phyloP scores from a whole-genome alignment of 148 eudicot species.

The Cornus kousa region DNA sequence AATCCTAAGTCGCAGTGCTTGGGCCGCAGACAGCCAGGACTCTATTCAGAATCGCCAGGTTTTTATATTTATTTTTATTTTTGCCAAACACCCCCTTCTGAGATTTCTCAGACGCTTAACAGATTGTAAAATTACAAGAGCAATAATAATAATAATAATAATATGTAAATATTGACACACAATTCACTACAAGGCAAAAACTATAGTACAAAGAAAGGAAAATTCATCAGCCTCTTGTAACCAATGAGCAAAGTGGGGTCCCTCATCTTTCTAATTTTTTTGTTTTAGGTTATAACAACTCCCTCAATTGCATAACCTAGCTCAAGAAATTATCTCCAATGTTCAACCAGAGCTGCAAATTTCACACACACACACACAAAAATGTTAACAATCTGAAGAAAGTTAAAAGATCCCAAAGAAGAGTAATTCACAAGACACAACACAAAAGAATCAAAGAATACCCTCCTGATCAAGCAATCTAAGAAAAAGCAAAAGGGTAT shows the following conservation, averaged over 20 bases:
- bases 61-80: slow-evolving; percentile 9
- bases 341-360: slow-evolving; percentile 29
- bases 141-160: background rate
- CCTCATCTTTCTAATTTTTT: slow-evolving; percentile 29
- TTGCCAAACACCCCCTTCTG: slow-evolving; percentile 25
- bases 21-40: slow-evolving; percentile 54
- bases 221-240: slow-evolving; percentile 26
- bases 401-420: background rate
- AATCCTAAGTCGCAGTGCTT: slow-evolving; percentile 34
- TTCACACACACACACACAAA: slow-evolving; percentile 3
- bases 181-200: slow-evolving; percentile 16
- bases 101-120: slow-evolving; percentile 23
- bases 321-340: slow-evolving; percentile 24
- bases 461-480: slow-evolving; percentile 56
- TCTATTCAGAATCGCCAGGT: slow-evolving; percentile 62
- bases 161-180: background rate
- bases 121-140: background rate
- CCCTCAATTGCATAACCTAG: slow-evolving; percentile 25
- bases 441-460: slow-evolving; percentile 36
- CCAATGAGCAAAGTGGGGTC: slow-evolving; percentile 31
- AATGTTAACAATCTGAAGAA: background rate
- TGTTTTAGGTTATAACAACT: slow-evolving; percentile 17
- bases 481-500: slow-evolving; percentile 19
- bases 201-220: slow-evolving; percentile 25
- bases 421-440: slow-evolving; percentile 9